Evolutionary conservation across 306 rosid species (phyloP).

Genomic region (Psophocarpus tetragonolobus): DNA sequence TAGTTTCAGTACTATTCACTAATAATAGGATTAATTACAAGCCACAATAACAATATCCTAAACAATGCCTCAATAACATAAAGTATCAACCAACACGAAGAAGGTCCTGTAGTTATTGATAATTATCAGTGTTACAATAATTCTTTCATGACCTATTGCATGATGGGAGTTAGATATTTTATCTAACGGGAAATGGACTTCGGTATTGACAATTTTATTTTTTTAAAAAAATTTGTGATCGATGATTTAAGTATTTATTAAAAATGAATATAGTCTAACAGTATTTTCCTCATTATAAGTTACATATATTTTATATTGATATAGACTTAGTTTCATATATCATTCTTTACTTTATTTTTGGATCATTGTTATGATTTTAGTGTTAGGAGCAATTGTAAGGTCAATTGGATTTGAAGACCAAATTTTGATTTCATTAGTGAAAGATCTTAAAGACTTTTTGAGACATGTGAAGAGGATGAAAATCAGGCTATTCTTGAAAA

Average conservation of each 20-base stretch:
- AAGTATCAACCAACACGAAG: neutral
- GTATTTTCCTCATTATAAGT: too few species aligned
- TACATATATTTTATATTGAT: too few species aligned
- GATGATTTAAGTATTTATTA: neutral
- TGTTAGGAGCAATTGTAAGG: too few species aligned
- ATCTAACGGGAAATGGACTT: neutral
- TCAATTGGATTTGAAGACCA: too few species aligned
- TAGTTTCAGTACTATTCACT: neutral
- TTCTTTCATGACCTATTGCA: neutral
- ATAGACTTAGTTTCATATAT: too few species aligned
- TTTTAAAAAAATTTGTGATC: neutral
- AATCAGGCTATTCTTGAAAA: too few species aligned
- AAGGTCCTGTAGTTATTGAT: neutral
- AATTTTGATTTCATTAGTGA: too few species aligned
- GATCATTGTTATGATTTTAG: too few species aligned
- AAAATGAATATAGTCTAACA: too few species aligned
- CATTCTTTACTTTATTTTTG: too few species aligned
- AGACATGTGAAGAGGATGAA: too few species aligned
- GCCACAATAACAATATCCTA: neutral
- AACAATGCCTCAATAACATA: neutral
- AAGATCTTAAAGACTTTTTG: too few species aligned
- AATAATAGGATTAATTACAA: neutral
- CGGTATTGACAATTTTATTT: neutral
- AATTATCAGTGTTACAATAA: neutral
- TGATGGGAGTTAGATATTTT: constrained; percentile 16